Base-by-base conservation (phyloP, 495 filamentous ascomycete genomes). In the Tuber magnatum region DNA sequence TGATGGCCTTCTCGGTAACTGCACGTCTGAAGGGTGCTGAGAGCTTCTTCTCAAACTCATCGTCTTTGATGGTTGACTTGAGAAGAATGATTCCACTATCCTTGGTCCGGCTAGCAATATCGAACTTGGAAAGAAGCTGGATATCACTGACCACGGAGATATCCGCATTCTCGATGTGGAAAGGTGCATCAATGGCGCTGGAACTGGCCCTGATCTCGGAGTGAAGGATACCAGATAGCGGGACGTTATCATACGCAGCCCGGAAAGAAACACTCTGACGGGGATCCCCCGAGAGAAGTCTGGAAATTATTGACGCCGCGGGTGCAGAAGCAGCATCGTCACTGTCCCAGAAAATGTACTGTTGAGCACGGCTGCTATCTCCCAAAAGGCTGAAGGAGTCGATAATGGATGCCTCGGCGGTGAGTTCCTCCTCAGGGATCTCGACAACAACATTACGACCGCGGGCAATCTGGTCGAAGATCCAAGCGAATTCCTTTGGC, bases 341-440 rank as follows among this genome's bases (percentile, higher is more conserved):
- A 28, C 91, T 84, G 83, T 97, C 92, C 95, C 94, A 99, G 87
- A 99, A 97, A 35, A 90, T 89, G 86, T 94, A 99, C 81, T 98
- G 92, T 81, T 92, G 87, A 41, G 91, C 89, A 72, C 88, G 81
- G 44, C 83, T 81, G 40, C 86, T 84, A 61, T 82, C 83, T 46
- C 81, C 73, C 35, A 82, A 48, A 42, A 81, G 46, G 28, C 70
- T 69, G n/a, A 82, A 82, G 2, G 80, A 75, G 56, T 81, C 80
- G 35, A 81, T 72, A 22, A 65, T 73, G 42, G 74, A 71, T n/a
- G 81, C 76, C 32, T 85, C 81, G 5, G 82, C 77, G 69, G 77
- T 77, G 68, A 84, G 74, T 6, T 75, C 78, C n/a, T 77, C 79
- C 76, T 84, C 80, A 18, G 84, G 78, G 35, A 85, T 83, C 65